Evolutionary conservation across 768 basidiomycete species (phyloP).

Genomic region (Rhodotorula toruloides): DNA sequence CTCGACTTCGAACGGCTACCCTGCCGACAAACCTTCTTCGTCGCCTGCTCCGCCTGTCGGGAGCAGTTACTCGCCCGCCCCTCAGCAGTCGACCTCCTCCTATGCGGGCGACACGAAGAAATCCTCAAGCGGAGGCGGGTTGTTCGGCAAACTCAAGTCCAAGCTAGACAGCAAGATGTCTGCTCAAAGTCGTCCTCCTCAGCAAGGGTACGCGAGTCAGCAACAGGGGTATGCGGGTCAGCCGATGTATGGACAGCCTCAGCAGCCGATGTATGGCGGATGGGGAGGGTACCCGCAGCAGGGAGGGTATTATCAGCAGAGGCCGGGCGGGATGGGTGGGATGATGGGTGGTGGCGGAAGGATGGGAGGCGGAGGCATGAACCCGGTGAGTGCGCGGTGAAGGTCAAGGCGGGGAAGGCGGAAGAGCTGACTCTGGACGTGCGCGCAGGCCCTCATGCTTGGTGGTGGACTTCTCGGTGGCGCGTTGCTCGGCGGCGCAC

Average conservation of each 20-base stretch:
- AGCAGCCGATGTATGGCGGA: background rate
- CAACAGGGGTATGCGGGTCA: slow-evolving; percentile 18
- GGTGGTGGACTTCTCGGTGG: slow-evolving; percentile 26
- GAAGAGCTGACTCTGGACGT: background rate
- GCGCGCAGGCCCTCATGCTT: slow-evolving; percentile 19
- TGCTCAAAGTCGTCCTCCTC: background rate
- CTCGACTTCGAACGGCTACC: background rate
- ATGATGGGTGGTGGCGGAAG: slow-evolving; percentile 8
- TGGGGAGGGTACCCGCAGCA: background rate
- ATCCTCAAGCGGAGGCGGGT: background rate
- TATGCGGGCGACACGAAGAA: background rate
- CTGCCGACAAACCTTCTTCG: background rate
- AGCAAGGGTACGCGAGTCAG: background rate
- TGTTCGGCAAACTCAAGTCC: slow-evolving; percentile 18
- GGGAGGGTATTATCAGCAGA: slow-evolving; percentile 14
- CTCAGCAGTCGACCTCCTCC: background rate
- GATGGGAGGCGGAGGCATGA: slow-evolving; percentile 30
- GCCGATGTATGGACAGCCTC: slow-evolving; percentile 7
- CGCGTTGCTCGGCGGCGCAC: background rate
- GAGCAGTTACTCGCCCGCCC: background rate
- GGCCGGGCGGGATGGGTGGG: too few species aligned
- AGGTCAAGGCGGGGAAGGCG: too few species aligned
- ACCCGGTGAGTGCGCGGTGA: slow-evolving; percentile 29
- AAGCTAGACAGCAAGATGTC: slow-evolving; percentile 18
- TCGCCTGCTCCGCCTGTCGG: background rate